Base-by-base conservation (phyloP, 352 stramenopile genomes). In the Phytophthora cajani region DNA sequence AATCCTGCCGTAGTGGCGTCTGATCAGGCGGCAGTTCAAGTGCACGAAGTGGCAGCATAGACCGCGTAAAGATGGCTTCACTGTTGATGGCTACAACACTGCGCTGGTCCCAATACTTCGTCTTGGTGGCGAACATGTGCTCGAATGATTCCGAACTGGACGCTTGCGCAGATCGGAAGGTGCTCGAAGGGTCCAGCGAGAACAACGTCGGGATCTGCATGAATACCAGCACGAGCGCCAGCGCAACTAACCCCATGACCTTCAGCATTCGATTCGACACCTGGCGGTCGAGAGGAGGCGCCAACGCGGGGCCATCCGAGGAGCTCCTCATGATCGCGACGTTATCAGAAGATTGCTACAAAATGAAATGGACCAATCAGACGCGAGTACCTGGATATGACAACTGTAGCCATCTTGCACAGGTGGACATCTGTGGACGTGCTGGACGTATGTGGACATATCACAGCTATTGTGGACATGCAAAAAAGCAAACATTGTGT, bases 51-150 rank as follows among this genome's bases (percentile, higher is more conserved):
- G 67, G 21, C 46, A 66, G 60, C 17, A 75, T 47, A n/a, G 46
- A 10, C 9, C 46, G 19, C n/a, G 46, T 52, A 0, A 52, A 52
- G 46, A 30, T 52, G 46, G 46, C 7, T 19, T 63, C 64, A 12
- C 32, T 55, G 4, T 30, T 40, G 10, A 5, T 46, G 25, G 17
- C 42, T 21, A 30, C 27, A 2, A 14, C 55, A 30, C 70, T 42
- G 59, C 67, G 78, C 58, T 88, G 79, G 58, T 88, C 65, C 81
- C 81, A 88, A 42, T 88, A 88, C 52, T 69, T 81, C 6, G 80
- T 87, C 63, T 87, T 87, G 9, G 80, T 88, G 32, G 79, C 80
- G 59, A 88, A 88, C 61, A 78, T 74, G 42, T 72, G 74, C 44
- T 77, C 74, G 27, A 77, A 74, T 11, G 44, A 38, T 36, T 69